Evolutionary conservation across 1,139 yeast species (phyloP).

Genomic region (Suhomyces bribrorum): DNA sequence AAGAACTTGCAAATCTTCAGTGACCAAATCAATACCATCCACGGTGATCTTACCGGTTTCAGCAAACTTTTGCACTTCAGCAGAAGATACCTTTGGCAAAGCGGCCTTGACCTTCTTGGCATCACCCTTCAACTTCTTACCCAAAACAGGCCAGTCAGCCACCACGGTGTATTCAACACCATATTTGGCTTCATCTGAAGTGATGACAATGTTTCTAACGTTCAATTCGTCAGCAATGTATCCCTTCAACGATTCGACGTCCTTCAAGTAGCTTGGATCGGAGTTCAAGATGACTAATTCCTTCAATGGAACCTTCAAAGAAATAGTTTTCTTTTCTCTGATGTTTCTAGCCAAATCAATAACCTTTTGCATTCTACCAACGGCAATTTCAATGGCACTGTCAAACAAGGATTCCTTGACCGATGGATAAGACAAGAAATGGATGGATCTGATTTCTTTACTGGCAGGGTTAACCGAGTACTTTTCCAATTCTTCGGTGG

Average conservation of each 20-base stretch:
- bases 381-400: constrained; percentile 77
- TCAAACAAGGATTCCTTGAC: constrained; percentile 85
- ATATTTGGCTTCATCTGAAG: constrained; percentile 87
- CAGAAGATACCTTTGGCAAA: constrained; percentile 76
- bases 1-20: constrained; percentile 86
- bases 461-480: constrained; percentile 40
- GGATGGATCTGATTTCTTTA: constrained; percentile 79
- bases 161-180: constrained; percentile 91
- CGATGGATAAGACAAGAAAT: constrained; percentile 85
- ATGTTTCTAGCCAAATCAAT: constrained; percentile 95
- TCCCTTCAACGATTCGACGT: constrained; percentile 71
- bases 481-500: constrained; percentile 51
- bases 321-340: constrained; percentile 92
- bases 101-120: constrained; percentile 94
- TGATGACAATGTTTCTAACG: constrained; percentile 82
- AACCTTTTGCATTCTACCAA: constrained; percentile 94
- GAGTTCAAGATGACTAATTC: constrained; percentile 83
- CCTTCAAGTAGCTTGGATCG: constrained; percentile 71
- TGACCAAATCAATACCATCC: constrained; percentile 83
- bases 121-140: constrained; percentile 94
- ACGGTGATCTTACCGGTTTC: constrained; percentile 74
- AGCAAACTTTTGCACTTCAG: constrained; percentile 77
- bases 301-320: constrained; percentile 93
- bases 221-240: constrained; percentile 91
- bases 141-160: constrained; percentile 99